Base-by-base conservation (phyloP, 805 yeast species). In the Priceomyces carsonii region DNA sequence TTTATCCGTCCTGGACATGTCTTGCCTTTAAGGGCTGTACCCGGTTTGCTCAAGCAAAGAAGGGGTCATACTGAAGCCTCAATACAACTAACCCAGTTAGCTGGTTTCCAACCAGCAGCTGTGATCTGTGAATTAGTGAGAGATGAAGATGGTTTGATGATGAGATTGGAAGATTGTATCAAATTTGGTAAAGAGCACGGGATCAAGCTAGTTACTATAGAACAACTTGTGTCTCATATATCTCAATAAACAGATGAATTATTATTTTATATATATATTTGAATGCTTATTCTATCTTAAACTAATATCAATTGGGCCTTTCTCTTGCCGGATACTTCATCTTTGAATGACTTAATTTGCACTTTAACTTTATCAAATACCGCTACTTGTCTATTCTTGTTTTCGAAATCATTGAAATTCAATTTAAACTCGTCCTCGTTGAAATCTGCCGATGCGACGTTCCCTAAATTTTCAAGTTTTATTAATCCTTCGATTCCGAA, bases 1-100 rank as follows among this genome's bases (percentile, higher is more conserved):
- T 86, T 93, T 56, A 66, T 86, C 55, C 79, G 85, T 51, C 99
- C 99, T 0, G 99, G 99, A 12, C 99, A 93, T 55, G 69, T 93
- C 19, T 78, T 91, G 45, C 99, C 99, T 3, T 72, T 93, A 50
- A 75, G 98, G 49, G 98, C 98, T 3, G 85, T 74, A 14, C 85
- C 85, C 16, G 95, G 96, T 1, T 82, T 95, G 34, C 79, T 93
- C 38, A 68, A 80, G 38, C 65, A 68, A 32, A 84, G 99, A 70
- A 71, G 85, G 39, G 99, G 99, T 10, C 99, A 93, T 59, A 93
- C 99, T 8, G 99, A 93, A 66, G 98, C 99, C 12, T 89, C 88
- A 18, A 95, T 93, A 6, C 95, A 91, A 55, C 71, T 93, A 44
- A 82, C 95, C 55, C 66, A 68, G 51, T 69, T 90, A 51, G 74